phyloP scores from a whole-genome alignment of 108 stramenopile species.

The Aurantiochytrium sp. region DNA sequence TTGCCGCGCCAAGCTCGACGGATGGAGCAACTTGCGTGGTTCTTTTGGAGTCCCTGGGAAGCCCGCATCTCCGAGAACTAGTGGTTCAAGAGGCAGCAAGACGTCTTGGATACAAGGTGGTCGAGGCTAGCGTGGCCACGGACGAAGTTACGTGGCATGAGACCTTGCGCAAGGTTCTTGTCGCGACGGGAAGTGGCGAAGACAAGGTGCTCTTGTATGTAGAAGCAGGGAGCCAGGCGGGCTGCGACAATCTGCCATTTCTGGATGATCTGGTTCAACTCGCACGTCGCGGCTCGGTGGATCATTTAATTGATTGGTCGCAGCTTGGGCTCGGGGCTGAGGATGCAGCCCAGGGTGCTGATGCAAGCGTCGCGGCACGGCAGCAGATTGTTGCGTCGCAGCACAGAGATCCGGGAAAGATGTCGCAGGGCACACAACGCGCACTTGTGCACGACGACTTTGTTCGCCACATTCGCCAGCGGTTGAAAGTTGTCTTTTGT shows the following conservation, averaged over 20 bases:
- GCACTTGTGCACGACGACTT: background rate
- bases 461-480: background rate
- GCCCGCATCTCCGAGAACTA: background rate
- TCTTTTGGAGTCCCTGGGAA: background rate
- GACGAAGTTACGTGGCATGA: background rate
- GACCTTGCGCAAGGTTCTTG: background rate
- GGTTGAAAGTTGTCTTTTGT: background rate
- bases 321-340: background rate
- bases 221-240: background rate
- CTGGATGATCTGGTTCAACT: background rate
- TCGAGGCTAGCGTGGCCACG: background rate
- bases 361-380: background rate
- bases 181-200: background rate
- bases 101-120: background rate
- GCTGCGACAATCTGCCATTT: background rate
- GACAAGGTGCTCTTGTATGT: background rate
- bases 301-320: background rate
- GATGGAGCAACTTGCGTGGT: background rate
- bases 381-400: background rate
- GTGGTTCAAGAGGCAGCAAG: background rate
- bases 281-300: background rate
- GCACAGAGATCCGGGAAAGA: background rate
- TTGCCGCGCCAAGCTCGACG: background rate
- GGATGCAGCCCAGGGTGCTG: background rate
- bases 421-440: background rate